Evolutionary conservation across 108 stramenopile genomes (phyloP), one percentile per base, ranked within the genome.

Genomic region (Cyclotella baltica): DNA sequence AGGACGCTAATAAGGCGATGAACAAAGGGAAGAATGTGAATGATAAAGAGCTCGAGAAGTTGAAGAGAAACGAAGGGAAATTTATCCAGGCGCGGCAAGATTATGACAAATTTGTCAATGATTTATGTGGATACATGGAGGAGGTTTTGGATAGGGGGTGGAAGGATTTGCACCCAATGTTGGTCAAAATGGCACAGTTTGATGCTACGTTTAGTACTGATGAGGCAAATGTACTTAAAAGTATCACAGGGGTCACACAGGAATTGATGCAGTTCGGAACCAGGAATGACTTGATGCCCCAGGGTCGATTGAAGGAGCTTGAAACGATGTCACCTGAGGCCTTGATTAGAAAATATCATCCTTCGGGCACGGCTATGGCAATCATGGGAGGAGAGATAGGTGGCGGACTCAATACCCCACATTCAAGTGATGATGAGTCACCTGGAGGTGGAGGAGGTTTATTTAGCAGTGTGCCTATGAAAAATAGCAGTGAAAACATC

Each of bases 61-160:
- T 94, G 50, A 85, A 78, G 20, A 70, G 93, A n/a, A 94, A 94
- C 62, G 91, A 94, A 63, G 85, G 88, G 46, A 94, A 94, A 67
- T 76, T 89, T 19, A 71, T 87, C n/a, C 75, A 86, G 53, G 75
- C 88, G 70, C 83, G 83, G 67, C 64, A 88, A 59, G 64, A 77
- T 30, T 80, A 87, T 80, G 83, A 89, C 43, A 69, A 83, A 57
- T 85, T 88, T 62, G 76, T 87, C 11, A 68, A 73, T 46, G 83
- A 89, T 62, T 62, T 91, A 67, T 94, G 90, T 55, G 75, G 87
- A 13, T 70, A 90, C 25, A 88, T 94, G 81, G 91, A 92, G 29
- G 93, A 94, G 81, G 81, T 92, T 20, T 88, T 90, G 62, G 88
- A 90, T 8, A 80, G 93, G 13, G 87, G 85, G 16, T 94, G 93